A percentile compares a stretch with the other conserved stretches of the same genome.
These are phyloP conservation scores for Berberis thunbergii DNA, from an alignment of 164 flowering plant genomes.

Conservation along the genomic window DNA sequence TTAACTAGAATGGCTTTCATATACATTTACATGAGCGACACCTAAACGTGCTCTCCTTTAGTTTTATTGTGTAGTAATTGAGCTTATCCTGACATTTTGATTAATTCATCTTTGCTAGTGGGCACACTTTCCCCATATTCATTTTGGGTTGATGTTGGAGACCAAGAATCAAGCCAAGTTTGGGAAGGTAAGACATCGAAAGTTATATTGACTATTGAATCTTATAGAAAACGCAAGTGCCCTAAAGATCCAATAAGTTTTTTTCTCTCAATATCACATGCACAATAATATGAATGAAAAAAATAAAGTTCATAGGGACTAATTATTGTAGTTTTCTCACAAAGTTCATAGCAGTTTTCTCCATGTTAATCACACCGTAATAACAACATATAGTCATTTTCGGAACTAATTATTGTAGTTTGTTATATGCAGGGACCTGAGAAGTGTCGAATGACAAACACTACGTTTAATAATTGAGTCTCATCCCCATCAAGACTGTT, in stretches of 20 bases:
- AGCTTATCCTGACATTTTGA: not conserved
- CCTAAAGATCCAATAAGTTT: not conserved
- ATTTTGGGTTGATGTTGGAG: constrained; percentile 81
- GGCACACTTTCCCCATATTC: constrained; percentile 93
- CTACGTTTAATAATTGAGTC: constrained; percentile 13
- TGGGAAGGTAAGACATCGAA: constrained; percentile 33
- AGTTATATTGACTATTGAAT: not conserved
- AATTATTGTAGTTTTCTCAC: too few relatives aligned
- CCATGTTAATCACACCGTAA: not conserved
- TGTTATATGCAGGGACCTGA: constrained; percentile 31
- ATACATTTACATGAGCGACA: too few relatives aligned
- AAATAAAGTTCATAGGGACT: too few relatives aligned
- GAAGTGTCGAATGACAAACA: constrained; percentile 43
- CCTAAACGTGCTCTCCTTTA: too few relatives aligned
- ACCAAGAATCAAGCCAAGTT: constrained; percentile 45
- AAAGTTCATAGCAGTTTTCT: not conserved
- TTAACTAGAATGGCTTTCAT: too few relatives aligned
- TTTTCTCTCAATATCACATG: not conserved
- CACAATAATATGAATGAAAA: too few relatives aligned
- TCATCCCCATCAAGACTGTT: too few relatives aligned
- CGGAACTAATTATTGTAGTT: not conserved
- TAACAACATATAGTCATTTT: not conserved
- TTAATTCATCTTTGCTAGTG: constrained; percentile 30
- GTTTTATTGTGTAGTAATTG: not conserved
- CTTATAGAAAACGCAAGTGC: not conserved